Evolutionary conservation across 768 basidiomycete genomes (phyloP), one percentile per base, ranked within the genome.

Genomic region (Sarcodon aspratus): DNA sequence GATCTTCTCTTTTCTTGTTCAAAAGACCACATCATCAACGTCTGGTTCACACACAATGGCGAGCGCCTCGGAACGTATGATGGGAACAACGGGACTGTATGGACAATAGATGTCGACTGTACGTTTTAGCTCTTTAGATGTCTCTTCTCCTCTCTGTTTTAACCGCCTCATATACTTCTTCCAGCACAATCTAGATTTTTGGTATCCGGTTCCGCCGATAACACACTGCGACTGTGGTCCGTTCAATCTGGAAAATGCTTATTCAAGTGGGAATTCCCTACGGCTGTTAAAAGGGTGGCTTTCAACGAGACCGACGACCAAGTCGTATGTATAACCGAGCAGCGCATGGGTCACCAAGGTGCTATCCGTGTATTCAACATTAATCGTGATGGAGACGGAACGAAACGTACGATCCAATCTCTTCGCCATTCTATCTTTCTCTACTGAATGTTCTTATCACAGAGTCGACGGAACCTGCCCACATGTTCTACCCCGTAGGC

Each of bases 81-180:
- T 43, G 96, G 93, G 36, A 82, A 96, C 66, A 99, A 98, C 59
- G 96, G 96, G 49, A 75, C 88, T 0, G 87, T 99, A 27, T 98
- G 96, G 96, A 94, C 93, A 46, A 79, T 94, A 55, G 93, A 95
- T 66, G 80, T 91, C 47, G 96, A 99, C 73, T 82, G 93, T 96
- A 67, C 67, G 89, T 51, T 38, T 34, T 31, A 50, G 48, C 21
- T 27, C 21, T 27, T 2, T 27, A 27, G 21, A 27, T 27, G 27
- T 42, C 47, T 37, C 33, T 18, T 15, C 43, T 32, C 27, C 33
- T 18, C 44, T 11, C n/a, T 36, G 8, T 13, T 3, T 42, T 15
- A 42, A 42, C 40, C 15, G 7, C n/a, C 10, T 10, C n/a, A 2
- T 17, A 36, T 21, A 10, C n/a, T 3, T 18, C 18, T 1, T 35